phyloP scores from a whole-genome alignment of 2,329 filamentous ascomycete species.

The Pseudogymnoascus sp. region DNA sequence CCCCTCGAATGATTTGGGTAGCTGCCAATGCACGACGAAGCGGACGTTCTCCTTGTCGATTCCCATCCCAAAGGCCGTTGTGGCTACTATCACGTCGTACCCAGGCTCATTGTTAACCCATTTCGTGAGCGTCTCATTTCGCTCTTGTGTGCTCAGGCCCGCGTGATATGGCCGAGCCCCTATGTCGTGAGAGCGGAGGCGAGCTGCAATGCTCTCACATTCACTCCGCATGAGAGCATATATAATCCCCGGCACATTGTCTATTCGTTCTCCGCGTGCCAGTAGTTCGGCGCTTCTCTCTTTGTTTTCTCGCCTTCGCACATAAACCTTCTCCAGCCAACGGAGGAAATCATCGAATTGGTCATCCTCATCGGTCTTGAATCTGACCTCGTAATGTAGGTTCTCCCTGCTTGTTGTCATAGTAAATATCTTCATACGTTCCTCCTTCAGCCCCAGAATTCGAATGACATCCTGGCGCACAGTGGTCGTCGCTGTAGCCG shows the following conservation, averaged over 20 bases:
- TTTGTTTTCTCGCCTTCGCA: constrained; percentile 53
- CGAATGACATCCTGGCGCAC: constrained; percentile 77
- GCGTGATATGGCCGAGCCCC: constrained; percentile 68
- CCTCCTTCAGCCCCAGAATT: constrained; percentile 59
- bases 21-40: constrained; percentile 90
- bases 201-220: constrained; percentile 61
- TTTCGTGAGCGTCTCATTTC: constrained; percentile 60
- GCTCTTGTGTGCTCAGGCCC: constrained; percentile 57
- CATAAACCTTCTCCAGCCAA: constrained; percentile 70
- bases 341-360: constrained; percentile 62
- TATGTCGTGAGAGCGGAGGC: constrained; percentile 59
- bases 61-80: constrained; percentile 95
- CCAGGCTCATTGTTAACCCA: constrained; percentile 68
- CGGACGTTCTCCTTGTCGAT: constrained; percentile 94
- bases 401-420: constrained; percentile 81
- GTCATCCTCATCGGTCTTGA: constrained; percentile 68
- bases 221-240: constrained; percentile 70
- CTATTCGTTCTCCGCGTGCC: constrained; percentile 43
- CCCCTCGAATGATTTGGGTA: constrained; percentile 89
- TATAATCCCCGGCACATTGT: constrained; percentile 68
- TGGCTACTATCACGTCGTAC: constrained; percentile 90
- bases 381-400: constrained; percentile 83
- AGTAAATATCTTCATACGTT: constrained; percentile 63
- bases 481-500: constrained; percentile 76
- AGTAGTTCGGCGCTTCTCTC: constrained; percentile 51